Evolutionary conservation across 148 eudicot species (phyloP).

Genomic region (Beta vulgaris): DNA sequence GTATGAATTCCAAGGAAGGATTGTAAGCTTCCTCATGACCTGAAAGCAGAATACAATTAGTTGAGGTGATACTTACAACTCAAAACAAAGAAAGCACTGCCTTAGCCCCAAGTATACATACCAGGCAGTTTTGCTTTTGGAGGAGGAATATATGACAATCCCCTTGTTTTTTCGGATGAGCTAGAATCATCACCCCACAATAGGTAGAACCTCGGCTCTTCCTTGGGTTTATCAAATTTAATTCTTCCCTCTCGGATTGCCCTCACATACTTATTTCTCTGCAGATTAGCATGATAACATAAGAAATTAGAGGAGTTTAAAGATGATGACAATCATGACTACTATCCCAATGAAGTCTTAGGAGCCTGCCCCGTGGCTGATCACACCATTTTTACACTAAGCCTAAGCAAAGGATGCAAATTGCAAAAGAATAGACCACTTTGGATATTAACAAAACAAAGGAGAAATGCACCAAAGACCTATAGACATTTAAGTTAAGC

Average conservation of each 20-base stretch:
- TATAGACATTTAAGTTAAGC: too few species aligned
- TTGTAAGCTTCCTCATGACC: constrained; percentile 95
- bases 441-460: neutral
- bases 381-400: neutral
- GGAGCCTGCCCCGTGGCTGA: neutral
- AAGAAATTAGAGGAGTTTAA: neutral
- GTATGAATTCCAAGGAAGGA: constrained; percentile 86
- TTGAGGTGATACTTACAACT: neutral
- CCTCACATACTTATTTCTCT: constrained; percentile 63
- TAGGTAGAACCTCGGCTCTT: constrained; percentile 50
- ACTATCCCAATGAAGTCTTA: neutral
- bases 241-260: constrained; percentile 85
- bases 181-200: constrained; percentile 85
- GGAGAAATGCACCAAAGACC: neutral
- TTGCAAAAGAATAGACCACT: too few species aligned
- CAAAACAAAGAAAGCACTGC: constrained; percentile 3
- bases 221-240: constrained; percentile 82
- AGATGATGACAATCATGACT: neutral
- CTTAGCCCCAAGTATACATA: constrained; percentile 19
- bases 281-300: constrained; percentile 16
- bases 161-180: constrained; percentile 54
- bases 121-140: constrained; percentile 92
- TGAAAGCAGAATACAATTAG: constrained; percentile 21
- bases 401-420: neutral
- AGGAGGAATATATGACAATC: constrained; percentile 85